Evolutionary conservation across 352 stramenopile genomes (phyloP), one percentile per base, ranked within the genome.

Genomic region (Ophiocytium majus): DNA sequence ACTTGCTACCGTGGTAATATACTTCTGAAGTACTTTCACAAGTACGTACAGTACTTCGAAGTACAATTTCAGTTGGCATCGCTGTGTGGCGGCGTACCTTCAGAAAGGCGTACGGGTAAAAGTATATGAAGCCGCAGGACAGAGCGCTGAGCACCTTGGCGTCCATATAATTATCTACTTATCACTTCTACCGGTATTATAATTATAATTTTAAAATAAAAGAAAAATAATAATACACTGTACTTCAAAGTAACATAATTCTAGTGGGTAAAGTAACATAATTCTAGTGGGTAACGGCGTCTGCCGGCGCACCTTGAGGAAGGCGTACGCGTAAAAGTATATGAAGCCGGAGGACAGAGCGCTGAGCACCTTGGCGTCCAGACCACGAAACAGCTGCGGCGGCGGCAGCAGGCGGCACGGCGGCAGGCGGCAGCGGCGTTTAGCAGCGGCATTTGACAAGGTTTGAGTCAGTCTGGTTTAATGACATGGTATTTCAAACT

Each of bases 261-360:
- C n/a, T n/a, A n/a, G n/a, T n/a, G n/a, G n/a, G n/a, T n/a, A n/a
- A n/a, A n/a, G n/a, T n/a, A 23, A 14, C 31, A 74, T 14, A 31
- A 28, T 28, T 74, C 31, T 74, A 28, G 31, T 74, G 63, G 63
- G 63, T 28, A 74, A 1, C 31, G 5, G 9, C 10, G n/a, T 74
- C 57, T 35, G 32, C 9, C 28, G 10, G 9, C 79, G 49, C 28
- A 76, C 83, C 83, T 86, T 86, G 34, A 86, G 79, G 31, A 86
- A 86, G n/a, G 83, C 78, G 57, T 86, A 86, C 32, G 83, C 83
- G 66, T 86, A 86, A 34, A 86, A 86, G 76, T 86, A 86, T 34
- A 86, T 63, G 64, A 86, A 86, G 83, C 83, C 83, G 33, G 76
- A 78, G n/a, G 80, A n/a, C 1, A 86, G 66, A 57, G 83, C 64